These are phyloP conservation scores for Fusarium circinatum DNA, from an alignment of 2,329 filamentous ascomycete genomes.

Conservation along the genomic window DNA sequence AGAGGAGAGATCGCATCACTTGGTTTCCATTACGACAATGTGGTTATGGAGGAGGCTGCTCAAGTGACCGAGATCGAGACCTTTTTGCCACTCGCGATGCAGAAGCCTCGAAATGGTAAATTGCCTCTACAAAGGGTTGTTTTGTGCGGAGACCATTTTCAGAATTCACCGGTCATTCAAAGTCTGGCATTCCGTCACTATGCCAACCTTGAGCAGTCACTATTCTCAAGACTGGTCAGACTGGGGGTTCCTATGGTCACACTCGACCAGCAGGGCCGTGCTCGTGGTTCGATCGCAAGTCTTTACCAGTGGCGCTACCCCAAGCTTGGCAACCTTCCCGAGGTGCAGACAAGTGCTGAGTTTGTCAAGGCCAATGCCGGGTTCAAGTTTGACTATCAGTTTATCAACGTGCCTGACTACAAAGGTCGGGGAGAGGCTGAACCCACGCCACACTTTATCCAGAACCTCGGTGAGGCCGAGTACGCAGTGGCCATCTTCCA, in stretches of 20 bases:
- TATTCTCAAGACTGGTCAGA: constrained; percentile 91
- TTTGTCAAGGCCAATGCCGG: constrained; percentile 89
- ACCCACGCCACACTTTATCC: constrained; percentile 92
- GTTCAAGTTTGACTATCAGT: constrained; percentile 94
- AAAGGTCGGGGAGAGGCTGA: constrained; percentile 89
- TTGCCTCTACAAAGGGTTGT: constrained; percentile 87
- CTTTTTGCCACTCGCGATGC: constrained; percentile 94
- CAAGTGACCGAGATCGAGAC: constrained; percentile 98
- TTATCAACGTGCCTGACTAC: constrained; percentile 94
- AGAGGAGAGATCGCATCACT: constrained; percentile 88
- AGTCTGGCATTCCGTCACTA: constrained; percentile 94
- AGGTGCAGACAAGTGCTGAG: constrained; percentile 74
- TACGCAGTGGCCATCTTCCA: constrained; percentile 96
- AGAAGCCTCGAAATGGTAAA: constrained; percentile 78
- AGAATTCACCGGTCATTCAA: constrained; percentile 96
- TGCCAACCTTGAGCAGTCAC: constrained; percentile 93
- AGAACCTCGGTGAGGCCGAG: constrained; percentile 96
- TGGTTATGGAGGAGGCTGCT: constrained; percentile 98
- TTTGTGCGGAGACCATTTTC: constrained; percentile 92
- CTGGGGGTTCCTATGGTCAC: constrained; percentile 91
- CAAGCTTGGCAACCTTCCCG: constrained; percentile 79
- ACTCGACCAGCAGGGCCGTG: constrained; percentile 93
- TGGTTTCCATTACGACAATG: constrained; percentile 98
- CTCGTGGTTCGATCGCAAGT: constrained; percentile 84
- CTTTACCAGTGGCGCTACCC: constrained; percentile 96